Conservation (phyloP, 1,139 yeast genomes). For the Saccharomyces hybrid region DNA sequence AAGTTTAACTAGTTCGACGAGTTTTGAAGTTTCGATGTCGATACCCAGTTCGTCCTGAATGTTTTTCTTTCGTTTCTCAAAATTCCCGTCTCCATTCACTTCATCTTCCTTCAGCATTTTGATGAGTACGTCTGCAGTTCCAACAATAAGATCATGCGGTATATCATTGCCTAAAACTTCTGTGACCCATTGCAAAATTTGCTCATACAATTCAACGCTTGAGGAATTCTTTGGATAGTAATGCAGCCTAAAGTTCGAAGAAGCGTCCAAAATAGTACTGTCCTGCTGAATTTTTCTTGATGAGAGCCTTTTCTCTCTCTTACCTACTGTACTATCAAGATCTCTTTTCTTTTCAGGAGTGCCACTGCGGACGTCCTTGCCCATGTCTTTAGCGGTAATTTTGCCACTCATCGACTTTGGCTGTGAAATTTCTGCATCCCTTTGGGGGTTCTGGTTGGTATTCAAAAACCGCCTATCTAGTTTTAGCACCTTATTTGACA, state of each 20-base stretch:
- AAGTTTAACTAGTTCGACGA: constrained; percentile 47
- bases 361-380: constrained; percentile 28
- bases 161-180: constrained; percentile 45
- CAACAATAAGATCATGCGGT: constrained; percentile 46
- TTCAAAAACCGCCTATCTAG: constrained; percentile 45
- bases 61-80: constrained; percentile 31
- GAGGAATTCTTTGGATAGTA: constrained; percentile 47
- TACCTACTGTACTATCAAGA: constrained; percentile 6
- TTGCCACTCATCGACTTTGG: constrained; percentile 70
- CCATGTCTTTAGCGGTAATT: constrained; percentile 61
- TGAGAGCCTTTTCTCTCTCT: constrained; percentile 1
- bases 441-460: constrained; percentile 33
- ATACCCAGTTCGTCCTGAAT: constrained; percentile 45
- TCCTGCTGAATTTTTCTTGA: constrained; percentile 3
- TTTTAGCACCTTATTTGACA: constrained; percentile 69
- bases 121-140: constrained; percentile 59
- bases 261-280: constrained; percentile 31
- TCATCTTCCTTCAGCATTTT: constrained; percentile 43
- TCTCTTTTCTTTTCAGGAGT: neutral
- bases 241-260: constrained; percentile 35
- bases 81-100: constrained; percentile 36
- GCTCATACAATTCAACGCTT: constrained; percentile 39
- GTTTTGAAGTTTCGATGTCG: constrained; percentile 34
- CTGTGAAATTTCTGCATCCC: constrained; percentile 46
- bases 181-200: constrained; percentile 45